Conservation (phyloP, 2,329 filamentous ascomycete species). For the Tolypocladium inflatum region DNA sequence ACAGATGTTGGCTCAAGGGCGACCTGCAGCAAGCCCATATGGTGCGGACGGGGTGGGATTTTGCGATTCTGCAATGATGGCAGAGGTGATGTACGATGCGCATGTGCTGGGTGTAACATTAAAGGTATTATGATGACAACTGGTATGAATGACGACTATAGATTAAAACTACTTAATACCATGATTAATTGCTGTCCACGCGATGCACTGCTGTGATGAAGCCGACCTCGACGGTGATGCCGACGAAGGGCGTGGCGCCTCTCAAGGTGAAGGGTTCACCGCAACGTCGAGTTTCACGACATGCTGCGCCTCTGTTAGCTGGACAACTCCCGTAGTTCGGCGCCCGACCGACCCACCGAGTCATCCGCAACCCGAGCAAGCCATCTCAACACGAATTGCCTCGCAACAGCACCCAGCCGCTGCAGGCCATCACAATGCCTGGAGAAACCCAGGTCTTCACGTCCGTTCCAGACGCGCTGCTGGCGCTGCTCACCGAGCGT, state of each 20-base stretch:
- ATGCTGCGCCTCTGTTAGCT: too few relatives aligned
- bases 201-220: not conserved
- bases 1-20: conserved; percentile 35
- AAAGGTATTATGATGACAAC: not conserved
- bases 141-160: not conserved
- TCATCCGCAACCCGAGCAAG: not conserved
- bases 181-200: not conserved
- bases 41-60: conserved; percentile 29
- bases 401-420: not conserved
- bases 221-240: too few relatives aligned
- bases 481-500: conserved; percentile 37
- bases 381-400: not conserved
- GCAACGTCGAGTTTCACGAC: too few relatives aligned
- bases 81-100: not conserved
- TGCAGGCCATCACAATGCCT: not conserved
- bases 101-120: not conserved
- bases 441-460: conserved; percentile 13
- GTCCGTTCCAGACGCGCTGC: conserved; percentile 23
- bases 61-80: conserved; percentile 24
- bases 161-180: not conserved
- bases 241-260: too few relatives aligned
- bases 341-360: not conserved
- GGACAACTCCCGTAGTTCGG: too few relatives aligned
- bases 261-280: too few relatives aligned
- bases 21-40: conserved; percentile 20